phyloP scores from a whole-genome alignment of 2,329 filamentous ascomycete genomes.

The Penicillium oxalicum region DNA sequence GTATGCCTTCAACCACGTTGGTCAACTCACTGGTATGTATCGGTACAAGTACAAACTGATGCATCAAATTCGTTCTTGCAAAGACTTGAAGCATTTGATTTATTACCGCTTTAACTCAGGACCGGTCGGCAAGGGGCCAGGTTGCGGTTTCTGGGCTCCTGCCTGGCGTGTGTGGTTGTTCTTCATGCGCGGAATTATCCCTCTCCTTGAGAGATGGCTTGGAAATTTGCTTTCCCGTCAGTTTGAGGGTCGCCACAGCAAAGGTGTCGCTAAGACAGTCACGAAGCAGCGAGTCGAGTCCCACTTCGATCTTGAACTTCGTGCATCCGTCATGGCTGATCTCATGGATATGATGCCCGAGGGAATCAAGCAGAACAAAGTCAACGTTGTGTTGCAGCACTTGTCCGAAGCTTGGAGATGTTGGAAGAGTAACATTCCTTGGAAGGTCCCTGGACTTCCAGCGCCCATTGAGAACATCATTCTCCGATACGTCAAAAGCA shows the following conservation, averaged over 20 bases:
- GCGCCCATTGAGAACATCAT: slow-evolving; percentile 99
- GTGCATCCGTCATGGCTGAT: slow-evolving; percentile 97
- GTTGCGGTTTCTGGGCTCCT: slow-evolving; percentile 97
- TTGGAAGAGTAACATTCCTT: slow-evolving; percentile 99
- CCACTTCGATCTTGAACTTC: slow-evolving; percentile 93
- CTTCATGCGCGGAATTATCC: slow-evolving; percentile 98
- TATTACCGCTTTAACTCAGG: slow-evolving; percentile 99
- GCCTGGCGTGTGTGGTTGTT: slow-evolving; percentile 99
- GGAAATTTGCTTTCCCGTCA: slow-evolving; percentile 94
- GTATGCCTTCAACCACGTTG: slow-evolving; percentile 99
- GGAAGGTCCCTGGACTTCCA: slow-evolving; percentile 95
- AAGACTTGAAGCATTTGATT: slow-evolving; percentile 97
- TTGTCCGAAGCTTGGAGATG: slow-evolving; percentile 97
- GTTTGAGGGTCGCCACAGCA: slow-evolving; percentile 97
- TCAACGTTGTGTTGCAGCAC: slow-evolving; percentile 96
- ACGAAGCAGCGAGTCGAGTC: slow-evolving; percentile 99
- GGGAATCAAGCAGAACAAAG: slow-evolving; percentile 98
- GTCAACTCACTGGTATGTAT: slow-evolving; percentile 98
- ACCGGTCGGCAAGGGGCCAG: slow-evolving; percentile 92
- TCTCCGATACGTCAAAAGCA: slow-evolving; percentile 95
- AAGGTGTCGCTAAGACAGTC: slow-evolving; percentile 97
- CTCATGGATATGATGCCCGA: slow-evolving; percentile 99
- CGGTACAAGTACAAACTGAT: slow-evolving; percentile 99
- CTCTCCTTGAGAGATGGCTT: slow-evolving; percentile 91
- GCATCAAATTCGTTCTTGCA: slow-evolving; percentile 98